Percentiles rank a stretch among this genome's conserved stretches.
These are phyloP conservation scores for Chlorella variabilis DNA, from an alignment of 163 green algal genomes.

Conservation along the genomic window DNA sequence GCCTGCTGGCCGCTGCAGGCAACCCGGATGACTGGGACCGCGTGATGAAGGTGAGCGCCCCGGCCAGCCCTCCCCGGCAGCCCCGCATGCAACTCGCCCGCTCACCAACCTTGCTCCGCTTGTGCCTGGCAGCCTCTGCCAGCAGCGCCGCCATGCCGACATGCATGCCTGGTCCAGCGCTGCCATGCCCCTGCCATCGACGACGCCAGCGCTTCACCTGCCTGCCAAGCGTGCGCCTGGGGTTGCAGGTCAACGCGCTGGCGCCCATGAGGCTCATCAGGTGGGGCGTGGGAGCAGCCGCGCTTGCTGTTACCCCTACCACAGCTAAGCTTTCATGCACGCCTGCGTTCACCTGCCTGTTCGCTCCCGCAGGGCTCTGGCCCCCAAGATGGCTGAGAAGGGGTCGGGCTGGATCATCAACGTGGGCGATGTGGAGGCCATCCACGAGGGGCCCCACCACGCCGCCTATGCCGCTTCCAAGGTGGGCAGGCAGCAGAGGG, in stretches of 20 bases:
- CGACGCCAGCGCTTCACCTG: no score
- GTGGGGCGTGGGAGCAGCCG: neutral
- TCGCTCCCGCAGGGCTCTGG: neutral
- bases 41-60: slow-evolving; percentile 31
- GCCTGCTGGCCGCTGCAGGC: slow-evolving; percentile 16
- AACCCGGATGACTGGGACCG: slow-evolving; percentile 36
- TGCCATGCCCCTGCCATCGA: no score
- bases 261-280: slow-evolving; percentile 39
- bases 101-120: no score
- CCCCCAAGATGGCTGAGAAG: slow-evolving; percentile 33
- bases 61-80: no score
- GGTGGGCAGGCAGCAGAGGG: no score
- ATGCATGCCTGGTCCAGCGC: no score
- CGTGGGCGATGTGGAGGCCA: slow-evolving; percentile 34
- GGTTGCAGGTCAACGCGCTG: slow-evolving; percentile 34
- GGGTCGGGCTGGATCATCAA: slow-evolving; percentile 40
- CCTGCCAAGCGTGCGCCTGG: no score
- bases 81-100: no score
- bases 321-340: no score
- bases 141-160: no score
- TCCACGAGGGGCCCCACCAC: slow-evolving; percentile 33
- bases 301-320: no score
- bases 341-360: neutral
- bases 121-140: no score
- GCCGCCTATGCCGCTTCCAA: slow-evolving; percentile 34